Base-by-base conservation (phyloP, 1,284 basidiomycete genomes). In the Ceratobasidium sp. region DNA sequence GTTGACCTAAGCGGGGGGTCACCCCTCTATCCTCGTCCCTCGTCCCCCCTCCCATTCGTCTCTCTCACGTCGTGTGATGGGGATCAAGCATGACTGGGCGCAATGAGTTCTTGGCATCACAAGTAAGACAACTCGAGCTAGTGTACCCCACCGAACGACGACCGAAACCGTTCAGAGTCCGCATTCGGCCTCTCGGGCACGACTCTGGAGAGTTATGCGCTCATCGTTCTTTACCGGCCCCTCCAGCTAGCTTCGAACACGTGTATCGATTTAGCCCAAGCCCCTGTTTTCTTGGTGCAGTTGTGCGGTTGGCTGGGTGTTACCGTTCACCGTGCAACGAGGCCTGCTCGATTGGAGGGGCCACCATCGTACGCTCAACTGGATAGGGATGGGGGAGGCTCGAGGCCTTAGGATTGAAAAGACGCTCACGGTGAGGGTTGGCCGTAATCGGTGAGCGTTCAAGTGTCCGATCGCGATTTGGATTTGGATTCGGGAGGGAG, bases 221-320 rank as follows among this genome's bases (percentile, higher is more conserved):
- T 26, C 60, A 40, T 63, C 28, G 60, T 63, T 63, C 20, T 42
- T 12, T n/a, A n/a, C n/a, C n/a, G n/a, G 13, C 20, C 20, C 20
- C 66, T 10, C 66, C 20, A n/a, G n/a, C n/a, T n/a, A n/a, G n/a
- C n/a, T n/a, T n/a, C n/a, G n/a, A 33, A 73, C 70, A 73, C 70
- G 70, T 73, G 70, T 73, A 73, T 73, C 70, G 70, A 73, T 73
- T n/a, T n/a, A n/a, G 44, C 28, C 49, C 20, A 56, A 46, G 70
- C 70, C 70, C 70, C 70, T 33, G 44, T 73, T 73, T 46, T 7
- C 20, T 3, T 23, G 20, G 12, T 3, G 66, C 6, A 58, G 42
- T 49, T 44, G 46, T 33, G 53, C 53, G 28, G 68, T 55, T 53
- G 68, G 68, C n/a, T 23, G 68, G 51, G 44, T 26, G 56, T 18